A percentile compares a stretch with the other conserved stretches of the same genome.
Conservation (phyloP, 73 alveolate genomes). For the Stentor roeselii region DNA sequence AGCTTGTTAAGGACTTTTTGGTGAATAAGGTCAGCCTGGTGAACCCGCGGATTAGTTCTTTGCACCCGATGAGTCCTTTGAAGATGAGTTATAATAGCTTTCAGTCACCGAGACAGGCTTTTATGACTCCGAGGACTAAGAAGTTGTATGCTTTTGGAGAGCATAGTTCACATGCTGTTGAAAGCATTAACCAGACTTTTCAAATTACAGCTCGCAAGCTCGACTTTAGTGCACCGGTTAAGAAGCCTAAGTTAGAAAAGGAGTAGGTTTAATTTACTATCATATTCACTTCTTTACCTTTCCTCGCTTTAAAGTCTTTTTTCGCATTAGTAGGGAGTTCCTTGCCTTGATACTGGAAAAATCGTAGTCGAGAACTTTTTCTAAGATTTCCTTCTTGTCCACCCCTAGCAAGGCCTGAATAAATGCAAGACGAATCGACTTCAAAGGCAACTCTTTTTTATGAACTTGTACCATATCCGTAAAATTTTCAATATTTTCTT, state of each 20-base stretch:
- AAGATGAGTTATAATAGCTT: constrained; percentile 30
- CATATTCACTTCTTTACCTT: too few species aligned
- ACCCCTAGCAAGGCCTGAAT: neutral
- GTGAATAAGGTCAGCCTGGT: neutral
- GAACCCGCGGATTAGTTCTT: constrained; percentile 37
- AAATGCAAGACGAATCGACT: neutral
- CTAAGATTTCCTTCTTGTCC: neutral
- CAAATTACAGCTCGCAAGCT: neutral
- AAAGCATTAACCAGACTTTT: neutral
- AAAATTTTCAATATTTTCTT: neutral
- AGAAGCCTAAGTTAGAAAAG: too few species aligned
- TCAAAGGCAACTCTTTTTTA: neutral
- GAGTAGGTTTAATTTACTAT: too few species aligned
- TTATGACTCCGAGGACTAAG: constrained; percentile 22
- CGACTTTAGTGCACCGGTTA: neutral
- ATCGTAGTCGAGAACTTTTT: neutral
- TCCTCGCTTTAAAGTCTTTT: too few species aligned
- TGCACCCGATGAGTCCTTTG: neutral
- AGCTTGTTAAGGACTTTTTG: constrained; percentile 48
- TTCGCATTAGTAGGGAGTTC: too few species aligned
- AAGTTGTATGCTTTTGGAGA: constrained; percentile 42
- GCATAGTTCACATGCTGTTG: neutral
- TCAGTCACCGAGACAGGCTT: neutral
- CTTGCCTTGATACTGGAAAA: neutral
- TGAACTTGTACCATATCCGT: neutral